These are phyloP conservation scores for Cadophora sp. DNA, from an alignment of 2,329 filamentous ascomycete genomes.

Conservation along the genomic window DNA sequence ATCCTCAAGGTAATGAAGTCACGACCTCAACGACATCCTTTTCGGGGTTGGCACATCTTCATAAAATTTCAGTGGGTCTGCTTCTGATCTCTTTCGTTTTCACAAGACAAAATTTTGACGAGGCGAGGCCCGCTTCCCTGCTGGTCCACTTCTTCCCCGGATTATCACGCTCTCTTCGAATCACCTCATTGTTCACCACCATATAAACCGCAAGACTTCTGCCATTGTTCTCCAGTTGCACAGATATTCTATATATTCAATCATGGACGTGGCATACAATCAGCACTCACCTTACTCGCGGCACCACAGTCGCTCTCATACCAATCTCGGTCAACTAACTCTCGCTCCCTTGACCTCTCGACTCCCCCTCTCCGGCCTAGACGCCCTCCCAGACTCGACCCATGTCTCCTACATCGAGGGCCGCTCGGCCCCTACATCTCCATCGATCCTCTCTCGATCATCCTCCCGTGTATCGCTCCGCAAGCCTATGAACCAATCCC, in stretches of 20 bases:
- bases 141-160: conserved; percentile 32
- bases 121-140: conserved; percentile 19
- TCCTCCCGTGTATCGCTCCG: conserved; percentile 57
- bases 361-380: conserved; percentile 62
- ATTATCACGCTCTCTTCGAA: conserved; percentile 23
- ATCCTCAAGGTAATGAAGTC: conserved; percentile 1
- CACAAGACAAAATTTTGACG: conserved; percentile 34
- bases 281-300: conserved; percentile 63
- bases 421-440: conserved; percentile 69
- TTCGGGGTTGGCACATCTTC: conserved; percentile 19
- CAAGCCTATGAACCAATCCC: conserved; percentile 39
- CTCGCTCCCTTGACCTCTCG: conserved; percentile 70
- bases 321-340: conserved; percentile 64
- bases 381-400: conserved; percentile 48
- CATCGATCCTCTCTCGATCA: conserved; percentile 65
- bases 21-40: conserved; percentile 19
- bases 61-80: conserved; percentile 23
- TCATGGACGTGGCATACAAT: conserved; percentile 67
- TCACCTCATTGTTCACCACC: conserved; percentile 14
- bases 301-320: conserved; percentile 64
- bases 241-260: conserved; percentile 13
- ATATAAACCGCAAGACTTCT: background rate
- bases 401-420: conserved; percentile 64
- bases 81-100: conserved; percentile 23
- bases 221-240: conserved; percentile 2